Evolutionary conservation across 1,139 yeast species (phyloP).

Genomic region (Kodamaea fungicola): DNA sequence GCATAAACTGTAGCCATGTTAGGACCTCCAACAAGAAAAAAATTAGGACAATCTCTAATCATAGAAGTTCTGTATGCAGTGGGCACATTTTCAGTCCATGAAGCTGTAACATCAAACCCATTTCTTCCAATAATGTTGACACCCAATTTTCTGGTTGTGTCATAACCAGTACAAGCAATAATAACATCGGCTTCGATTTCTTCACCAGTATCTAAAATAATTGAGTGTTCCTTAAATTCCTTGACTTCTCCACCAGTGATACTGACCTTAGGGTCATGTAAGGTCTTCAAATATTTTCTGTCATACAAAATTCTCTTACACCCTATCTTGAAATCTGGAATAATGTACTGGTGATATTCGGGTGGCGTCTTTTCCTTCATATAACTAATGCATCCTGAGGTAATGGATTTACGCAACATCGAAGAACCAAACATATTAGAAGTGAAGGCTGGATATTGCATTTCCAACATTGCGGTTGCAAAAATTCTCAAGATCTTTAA

Average conservation of each 20-base stretch:
- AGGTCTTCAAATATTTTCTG: slow-evolving; percentile 31
- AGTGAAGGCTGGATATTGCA: slow-evolving; percentile 30
- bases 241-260: slow-evolving; percentile 25
- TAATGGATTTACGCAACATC: slow-evolving; percentile 24
- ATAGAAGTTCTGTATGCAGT: slow-evolving; percentile 37
- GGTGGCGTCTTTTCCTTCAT: slow-evolving; percentile 32
- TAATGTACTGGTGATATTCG: slow-evolving; percentile 28
- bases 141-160: slow-evolving; percentile 20
- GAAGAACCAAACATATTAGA: slow-evolving; percentile 7
- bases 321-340: slow-evolving; percentile 42
- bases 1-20: slow-evolving; percentile 45
- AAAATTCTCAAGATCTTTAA: slow-evolving; percentile 27
- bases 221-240: slow-evolving; percentile 26
- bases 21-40: slow-evolving; percentile 39
- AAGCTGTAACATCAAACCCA: slow-evolving; percentile 17
- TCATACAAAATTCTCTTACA: slow-evolving; percentile 44
- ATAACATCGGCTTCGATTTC: slow-evolving; percentile 36
- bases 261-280: slow-evolving; percentile 30
- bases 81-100: slow-evolving; percentile 33
- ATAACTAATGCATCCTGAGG: slow-evolving; percentile 20
- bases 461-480: slow-evolving; percentile 29
- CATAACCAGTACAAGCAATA: slow-evolving; percentile 46
- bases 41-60: slow-evolving; percentile 35
- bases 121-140: slow-evolving; percentile 25
- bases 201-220: slow-evolving; percentile 29